Conservation (phyloP, 495 filamentous ascomycete genomes). For the Aspergillus affinis region DNA sequence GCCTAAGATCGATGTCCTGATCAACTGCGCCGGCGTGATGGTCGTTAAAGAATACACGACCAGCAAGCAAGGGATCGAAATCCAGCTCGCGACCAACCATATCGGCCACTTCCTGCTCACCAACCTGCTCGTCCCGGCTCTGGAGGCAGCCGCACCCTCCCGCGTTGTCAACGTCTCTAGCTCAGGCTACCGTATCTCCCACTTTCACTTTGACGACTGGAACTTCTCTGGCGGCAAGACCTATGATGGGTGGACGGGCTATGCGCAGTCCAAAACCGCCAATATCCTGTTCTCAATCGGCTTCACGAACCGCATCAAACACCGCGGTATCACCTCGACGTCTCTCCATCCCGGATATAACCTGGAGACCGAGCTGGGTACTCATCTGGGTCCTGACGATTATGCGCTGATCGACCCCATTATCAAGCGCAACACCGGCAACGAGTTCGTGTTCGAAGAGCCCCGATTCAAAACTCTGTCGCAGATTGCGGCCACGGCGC, state of each 20-base stretch:
- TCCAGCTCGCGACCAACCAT: constrained; percentile 50
- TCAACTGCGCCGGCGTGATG: constrained; percentile 53
- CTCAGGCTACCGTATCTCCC: constrained; percentile 29
- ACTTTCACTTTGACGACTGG: constrained; percentile 21
- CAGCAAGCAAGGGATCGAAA: constrained; percentile 46
- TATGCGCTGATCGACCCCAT: constrained; percentile 1
- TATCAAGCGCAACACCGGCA: constrained; percentile 15
- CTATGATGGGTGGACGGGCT: constrained; percentile 33
- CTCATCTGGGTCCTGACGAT: constrained; percentile 18
- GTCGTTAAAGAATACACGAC: constrained; percentile 34
- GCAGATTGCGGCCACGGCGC: background rate
- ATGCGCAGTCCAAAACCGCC: constrained; percentile 35
- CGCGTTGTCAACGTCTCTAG: constrained; percentile 44
- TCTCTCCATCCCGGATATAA: constrained; percentile 39
- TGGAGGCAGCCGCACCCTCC: constrained; percentile 41
- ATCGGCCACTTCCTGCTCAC: constrained; percentile 51
- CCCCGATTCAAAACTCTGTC: background rate
- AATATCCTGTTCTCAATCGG: constrained; percentile 40
- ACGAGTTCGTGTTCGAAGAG: background rate
- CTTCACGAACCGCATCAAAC: constrained; percentile 39
- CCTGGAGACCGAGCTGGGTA: constrained; percentile 23
- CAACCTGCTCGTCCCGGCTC: constrained; percentile 40
- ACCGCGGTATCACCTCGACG: constrained; percentile 34
- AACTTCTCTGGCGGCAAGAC: constrained; percentile 25
- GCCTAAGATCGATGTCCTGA: constrained; percentile 41